These are phyloP conservation scores for Cenchrus fungigraminus DNA, from an alignment of 176 grass and related monocot genomes.

Conservation along the genomic window DNA sequence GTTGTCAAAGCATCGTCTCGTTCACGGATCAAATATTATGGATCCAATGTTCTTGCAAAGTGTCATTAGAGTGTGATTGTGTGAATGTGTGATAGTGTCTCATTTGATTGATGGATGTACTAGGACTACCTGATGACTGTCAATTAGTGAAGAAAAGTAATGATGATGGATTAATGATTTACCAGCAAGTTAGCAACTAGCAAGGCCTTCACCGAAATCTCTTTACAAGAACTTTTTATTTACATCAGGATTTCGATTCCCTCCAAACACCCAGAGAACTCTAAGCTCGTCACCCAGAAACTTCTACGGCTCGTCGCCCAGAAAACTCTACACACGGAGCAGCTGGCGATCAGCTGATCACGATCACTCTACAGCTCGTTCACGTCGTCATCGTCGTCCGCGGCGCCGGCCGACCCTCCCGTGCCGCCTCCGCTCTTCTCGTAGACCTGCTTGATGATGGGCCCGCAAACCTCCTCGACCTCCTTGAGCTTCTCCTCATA, in stretches of 20 bases:
- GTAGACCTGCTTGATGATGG: conserved; percentile 36
- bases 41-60: conserved; percentile 1
- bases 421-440: conserved; percentile 1
- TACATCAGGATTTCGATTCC: background rate
- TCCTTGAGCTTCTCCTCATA: conserved; percentile 38
- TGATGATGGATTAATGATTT: background rate
- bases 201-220: background rate
- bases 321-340: background rate
- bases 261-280: background rate
- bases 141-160: background rate
- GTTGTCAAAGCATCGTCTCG: background rate
- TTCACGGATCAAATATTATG: conserved; percentile 35
- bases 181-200: too few relatives aligned
- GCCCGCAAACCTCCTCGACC: conserved; percentile 25
- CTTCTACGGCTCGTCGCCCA: background rate
- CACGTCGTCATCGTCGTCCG: conserved; percentile 35
- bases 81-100: background rate
- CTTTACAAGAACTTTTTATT: background rate
- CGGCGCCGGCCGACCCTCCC: background rate
- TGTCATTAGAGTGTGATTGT: too few relatives aligned
- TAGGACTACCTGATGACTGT: background rate
- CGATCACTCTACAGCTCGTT: conserved; percentile 27
- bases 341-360: background rate
- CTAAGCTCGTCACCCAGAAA: background rate
- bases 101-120: background rate